These are phyloP conservation scores for Catenaria anguillulae DNA, from an alignment of 371 early-diverging fungal genomes.

Conservation along the genomic window DNA sequence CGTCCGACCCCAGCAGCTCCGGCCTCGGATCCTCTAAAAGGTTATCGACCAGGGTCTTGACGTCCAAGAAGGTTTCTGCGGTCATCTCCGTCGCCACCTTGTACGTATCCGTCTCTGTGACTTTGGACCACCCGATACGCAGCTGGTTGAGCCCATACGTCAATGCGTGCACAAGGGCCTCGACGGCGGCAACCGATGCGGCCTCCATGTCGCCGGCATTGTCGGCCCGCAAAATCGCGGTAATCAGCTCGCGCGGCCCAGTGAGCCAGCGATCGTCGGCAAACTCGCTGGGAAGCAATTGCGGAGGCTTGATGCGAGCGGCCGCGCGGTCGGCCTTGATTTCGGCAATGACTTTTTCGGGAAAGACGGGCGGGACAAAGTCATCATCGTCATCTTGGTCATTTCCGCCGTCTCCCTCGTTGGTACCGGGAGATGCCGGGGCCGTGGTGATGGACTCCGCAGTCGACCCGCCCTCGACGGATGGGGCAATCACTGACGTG, in stretches of 20 bases:
- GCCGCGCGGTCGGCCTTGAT: neutral
- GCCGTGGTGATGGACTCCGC: neutral
- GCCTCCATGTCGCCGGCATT: neutral
- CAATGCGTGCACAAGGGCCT: neutral
- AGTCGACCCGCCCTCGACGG: neutral
- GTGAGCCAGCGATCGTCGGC: conserved; percentile 1
- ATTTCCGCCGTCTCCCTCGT: neutral
- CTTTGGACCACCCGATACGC: neutral
- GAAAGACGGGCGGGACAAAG: neutral
- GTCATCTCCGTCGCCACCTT: neutral
- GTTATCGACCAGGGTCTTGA: neutral
- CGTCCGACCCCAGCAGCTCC: neutral
- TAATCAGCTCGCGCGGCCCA: too few species aligned
- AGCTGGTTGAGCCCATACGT: neutral
- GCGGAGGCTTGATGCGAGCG: neutral
- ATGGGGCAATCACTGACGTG: neutral
- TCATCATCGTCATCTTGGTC: neutral
- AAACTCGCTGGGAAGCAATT: neutral
- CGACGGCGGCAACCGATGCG: neutral
- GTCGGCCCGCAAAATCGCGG: too few species aligned
- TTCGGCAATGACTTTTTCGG: neutral
- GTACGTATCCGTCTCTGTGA: neutral
- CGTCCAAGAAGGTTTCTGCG: neutral
- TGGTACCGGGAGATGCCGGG: too few species aligned
- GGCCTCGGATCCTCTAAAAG: neutral